phyloP scores from a whole-genome alignment of 1,139 yeast genomes.

The Scheffersomyces insectosa region DNA sequence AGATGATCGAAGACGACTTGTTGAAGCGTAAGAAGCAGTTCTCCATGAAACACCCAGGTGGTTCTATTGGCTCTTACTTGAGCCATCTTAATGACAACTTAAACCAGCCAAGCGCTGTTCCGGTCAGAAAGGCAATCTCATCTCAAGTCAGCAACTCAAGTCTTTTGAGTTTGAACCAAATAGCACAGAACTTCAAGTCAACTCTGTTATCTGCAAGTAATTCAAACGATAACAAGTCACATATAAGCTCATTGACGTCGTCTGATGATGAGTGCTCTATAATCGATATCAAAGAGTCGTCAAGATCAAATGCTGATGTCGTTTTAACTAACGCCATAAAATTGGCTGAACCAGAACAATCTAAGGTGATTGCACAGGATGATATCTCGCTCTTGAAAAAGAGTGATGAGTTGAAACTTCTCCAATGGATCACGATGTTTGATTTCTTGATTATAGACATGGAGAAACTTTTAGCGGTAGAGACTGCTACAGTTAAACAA shows the following conservation, averaged over 20 bases:
- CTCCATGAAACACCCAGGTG: conserved; percentile 83
- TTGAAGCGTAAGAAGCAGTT: conserved; percentile 55
- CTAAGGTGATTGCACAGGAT: conserved; percentile 7
- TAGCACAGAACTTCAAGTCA: conserved; percentile 18
- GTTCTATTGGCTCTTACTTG: conserved; percentile 72
- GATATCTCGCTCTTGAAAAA: conserved; percentile 6
- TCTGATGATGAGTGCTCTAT: conserved; percentile 24
- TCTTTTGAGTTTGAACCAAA: conserved; percentile 29
- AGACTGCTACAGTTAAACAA: conserved; percentile 18
- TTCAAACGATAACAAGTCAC: conserved; percentile 3
- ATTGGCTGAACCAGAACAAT: conserved; percentile 7
- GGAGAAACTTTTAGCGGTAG: conserved; percentile 17
- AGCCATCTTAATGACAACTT: conserved; percentile 35
- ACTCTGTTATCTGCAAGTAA: conserved; percentile 4
- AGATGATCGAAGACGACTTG: conserved; percentile 60
- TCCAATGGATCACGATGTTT: conserved; percentile 32
- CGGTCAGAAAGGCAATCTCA: conserved; percentile 6
- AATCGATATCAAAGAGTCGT: conserved; percentile 1
- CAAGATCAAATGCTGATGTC: conserved; percentile 1
- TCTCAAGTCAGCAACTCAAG: conserved; percentile 27
- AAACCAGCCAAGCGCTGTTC: conserved; percentile 2
- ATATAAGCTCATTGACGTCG: conserved; percentile 17
- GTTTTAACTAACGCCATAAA: conserved; percentile 5
- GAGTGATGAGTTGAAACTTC: conserved; percentile 22
- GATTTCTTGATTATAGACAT: conserved; percentile 23